Conservation (phyloP, 2,329 filamentous ascomycete species). For the Diplodia intermedia region DNA sequence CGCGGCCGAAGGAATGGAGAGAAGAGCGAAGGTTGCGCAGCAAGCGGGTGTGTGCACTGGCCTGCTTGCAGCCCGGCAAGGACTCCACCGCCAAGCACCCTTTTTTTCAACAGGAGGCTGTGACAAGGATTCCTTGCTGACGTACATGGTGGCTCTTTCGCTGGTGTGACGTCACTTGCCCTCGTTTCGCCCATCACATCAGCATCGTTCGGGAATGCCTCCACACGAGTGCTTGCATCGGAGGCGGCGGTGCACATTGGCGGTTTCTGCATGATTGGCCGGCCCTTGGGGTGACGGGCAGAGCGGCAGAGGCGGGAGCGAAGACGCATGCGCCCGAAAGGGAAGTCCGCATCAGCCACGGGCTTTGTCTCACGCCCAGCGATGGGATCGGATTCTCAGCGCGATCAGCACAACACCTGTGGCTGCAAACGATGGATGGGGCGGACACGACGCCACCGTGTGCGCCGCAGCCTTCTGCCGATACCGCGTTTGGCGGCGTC, state of each 20-base stretch:
- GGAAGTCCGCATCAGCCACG: conserved; percentile 4
- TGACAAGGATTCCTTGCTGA: conserved; percentile 12
- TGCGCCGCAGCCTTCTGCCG: background rate
- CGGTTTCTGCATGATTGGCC: background rate
- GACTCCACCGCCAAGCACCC: background rate
- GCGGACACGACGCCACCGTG: background rate
- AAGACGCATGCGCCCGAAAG: background rate
- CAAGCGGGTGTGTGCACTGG: background rate
- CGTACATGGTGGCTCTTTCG: background rate
- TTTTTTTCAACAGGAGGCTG: background rate
- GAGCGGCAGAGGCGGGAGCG: background rate
- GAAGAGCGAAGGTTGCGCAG: background rate
- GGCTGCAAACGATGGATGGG: conserved; percentile 4
- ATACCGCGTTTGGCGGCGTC: background rate
- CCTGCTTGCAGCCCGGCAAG: conserved; percentile 11
- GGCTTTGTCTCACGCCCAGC: background rate
- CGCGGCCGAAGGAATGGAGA: background rate
- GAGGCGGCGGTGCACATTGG: background rate
- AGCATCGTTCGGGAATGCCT: conserved; percentile 4
- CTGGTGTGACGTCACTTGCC: conserved; percentile 7
- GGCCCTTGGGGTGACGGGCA: background rate
- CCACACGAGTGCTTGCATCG: background rate
- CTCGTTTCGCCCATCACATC: background rate
- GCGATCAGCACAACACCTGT: conserved; percentile 2
- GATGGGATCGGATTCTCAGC: background rate